Percentiles rank a stretch among this genome's conserved stretches.
Evolutionary conservation across 176 grass and related monocot genomes (phyloP).

Genomic region (Oryza australiensis): DNA sequence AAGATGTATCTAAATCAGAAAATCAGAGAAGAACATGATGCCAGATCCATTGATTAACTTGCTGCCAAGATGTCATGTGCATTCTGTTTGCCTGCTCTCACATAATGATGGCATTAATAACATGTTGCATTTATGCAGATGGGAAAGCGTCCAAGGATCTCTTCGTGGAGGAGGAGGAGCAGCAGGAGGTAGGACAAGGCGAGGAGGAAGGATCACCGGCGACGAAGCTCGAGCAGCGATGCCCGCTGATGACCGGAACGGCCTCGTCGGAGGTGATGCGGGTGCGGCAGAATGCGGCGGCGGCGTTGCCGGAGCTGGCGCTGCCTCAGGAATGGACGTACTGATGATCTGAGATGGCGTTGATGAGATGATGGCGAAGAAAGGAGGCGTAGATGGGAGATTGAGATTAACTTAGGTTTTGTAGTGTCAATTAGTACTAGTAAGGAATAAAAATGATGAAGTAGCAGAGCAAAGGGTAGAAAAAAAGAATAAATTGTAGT

Average conservation of each 20-base stretch:
- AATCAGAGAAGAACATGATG: too few relatives aligned
- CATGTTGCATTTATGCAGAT: background rate
- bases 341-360: conserved; percentile 11
- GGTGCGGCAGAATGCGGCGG: background rate
- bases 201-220: background rate
- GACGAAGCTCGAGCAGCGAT: background rate
- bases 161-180: background rate
- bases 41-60: background rate
- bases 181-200: background rate
- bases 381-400: background rate
- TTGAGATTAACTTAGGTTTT: background rate
- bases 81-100: background rate
- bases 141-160: background rate
- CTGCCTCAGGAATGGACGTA: conserved; percentile 66
- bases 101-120: background rate
- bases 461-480: background rate
- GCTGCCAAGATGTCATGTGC: background rate
- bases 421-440: background rate
- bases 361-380: background rate
- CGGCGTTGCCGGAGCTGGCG: conserved; percentile 7
- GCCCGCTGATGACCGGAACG: background rate
- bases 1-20: too few relatives aligned
- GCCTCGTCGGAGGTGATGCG: background rate
- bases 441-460: background rate
- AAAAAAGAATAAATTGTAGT: background rate